These are phyloP conservation scores for Penicillium sp. DNA, from an alignment of 2,329 filamentous ascomycete genomes.

Conservation along the genomic window DNA sequence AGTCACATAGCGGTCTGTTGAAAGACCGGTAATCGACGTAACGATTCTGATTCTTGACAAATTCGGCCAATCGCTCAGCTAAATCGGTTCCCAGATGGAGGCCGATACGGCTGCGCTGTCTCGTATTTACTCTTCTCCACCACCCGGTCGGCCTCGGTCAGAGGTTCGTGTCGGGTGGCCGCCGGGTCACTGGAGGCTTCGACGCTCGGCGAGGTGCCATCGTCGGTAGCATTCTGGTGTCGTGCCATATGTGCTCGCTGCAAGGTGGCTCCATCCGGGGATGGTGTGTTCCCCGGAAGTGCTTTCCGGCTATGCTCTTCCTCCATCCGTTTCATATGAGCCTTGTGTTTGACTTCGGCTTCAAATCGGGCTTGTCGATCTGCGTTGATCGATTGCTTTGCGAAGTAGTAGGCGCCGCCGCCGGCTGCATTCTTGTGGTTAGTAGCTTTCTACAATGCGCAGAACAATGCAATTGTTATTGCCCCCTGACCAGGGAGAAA, in stretches of 20 bases:
- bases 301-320: constrained; percentile 34
- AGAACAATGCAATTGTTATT: not conserved
- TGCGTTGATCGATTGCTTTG: constrained; percentile 89
- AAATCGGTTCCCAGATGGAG: constrained; percentile 83
- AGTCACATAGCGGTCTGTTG: too few relatives aligned
- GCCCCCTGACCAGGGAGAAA: not conserved
- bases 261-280: constrained; percentile 28
- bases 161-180: constrained; percentile 73
- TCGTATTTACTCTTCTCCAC: constrained; percentile 88
- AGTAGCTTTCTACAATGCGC: not conserved
- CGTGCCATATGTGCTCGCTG: constrained; percentile 35
- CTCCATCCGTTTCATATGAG: constrained; percentile 37
- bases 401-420: constrained; percentile 90
- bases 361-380: constrained; percentile 72
- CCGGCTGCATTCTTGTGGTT: constrained; percentile 57
- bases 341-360: constrained; percentile 61
- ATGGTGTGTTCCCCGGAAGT: constrained; percentile 15
- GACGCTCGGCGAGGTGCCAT: constrained; percentile 64
- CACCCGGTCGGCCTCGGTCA: constrained; percentile 63
- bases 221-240: constrained; percentile 34
- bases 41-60: too few relatives aligned
- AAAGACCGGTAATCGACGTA: too few relatives aligned
- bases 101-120: constrained; percentile 67
- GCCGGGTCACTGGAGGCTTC: constrained; percentile 78
- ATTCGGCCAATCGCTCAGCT: constrained; percentile 43